A percentile compares a stretch with the other conserved stretches of the same genome.
Conservation (phyloP, 129 eudicot genomes). For the Chrysanthemum lavandulifolium region DNA sequence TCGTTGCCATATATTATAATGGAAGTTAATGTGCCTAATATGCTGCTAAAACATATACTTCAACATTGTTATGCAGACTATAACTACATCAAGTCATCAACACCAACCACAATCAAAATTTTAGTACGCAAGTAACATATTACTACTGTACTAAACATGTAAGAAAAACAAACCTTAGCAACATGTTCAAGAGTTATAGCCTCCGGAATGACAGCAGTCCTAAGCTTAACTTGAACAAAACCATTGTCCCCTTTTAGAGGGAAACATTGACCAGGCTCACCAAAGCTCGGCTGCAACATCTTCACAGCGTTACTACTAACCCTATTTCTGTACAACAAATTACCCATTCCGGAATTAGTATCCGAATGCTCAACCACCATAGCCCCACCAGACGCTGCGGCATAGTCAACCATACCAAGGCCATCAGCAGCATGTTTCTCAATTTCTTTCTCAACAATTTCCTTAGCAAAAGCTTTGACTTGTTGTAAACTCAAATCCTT, state of each 20-base stretch:
- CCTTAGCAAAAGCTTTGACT: constrained; percentile 47
- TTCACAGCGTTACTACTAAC: constrained; percentile 43
- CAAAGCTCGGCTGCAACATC: constrained; percentile 73
- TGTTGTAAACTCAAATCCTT: constrained; percentile 45
- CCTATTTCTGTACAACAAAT: constrained; percentile 17
- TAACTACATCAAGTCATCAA: not conserved
- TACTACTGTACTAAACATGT: not conserved
- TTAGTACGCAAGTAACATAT: not conserved
- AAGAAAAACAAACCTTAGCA: constrained; percentile 44
- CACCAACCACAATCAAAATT: not conserved
- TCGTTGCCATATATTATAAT: not conserved
- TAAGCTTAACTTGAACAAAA: constrained; percentile 51
- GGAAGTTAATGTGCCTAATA: no score
- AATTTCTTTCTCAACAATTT: constrained; percentile 55
- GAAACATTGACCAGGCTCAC: constrained; percentile 80
- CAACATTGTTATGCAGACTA: not conserved
- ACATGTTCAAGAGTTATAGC: constrained; percentile 80
- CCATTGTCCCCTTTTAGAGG: constrained; percentile 66
- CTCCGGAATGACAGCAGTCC: constrained; percentile 60
- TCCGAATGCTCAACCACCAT: constrained; percentile 58
- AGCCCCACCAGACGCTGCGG: constrained; percentile 50
- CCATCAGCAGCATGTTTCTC: constrained; percentile 80
- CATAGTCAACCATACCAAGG: constrained; percentile 68
- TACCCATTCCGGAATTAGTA: constrained; percentile 19
- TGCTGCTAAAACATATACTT: not conserved